Conservation (phyloP, 78 protist genomes). For the Acrasis kona region DNA sequence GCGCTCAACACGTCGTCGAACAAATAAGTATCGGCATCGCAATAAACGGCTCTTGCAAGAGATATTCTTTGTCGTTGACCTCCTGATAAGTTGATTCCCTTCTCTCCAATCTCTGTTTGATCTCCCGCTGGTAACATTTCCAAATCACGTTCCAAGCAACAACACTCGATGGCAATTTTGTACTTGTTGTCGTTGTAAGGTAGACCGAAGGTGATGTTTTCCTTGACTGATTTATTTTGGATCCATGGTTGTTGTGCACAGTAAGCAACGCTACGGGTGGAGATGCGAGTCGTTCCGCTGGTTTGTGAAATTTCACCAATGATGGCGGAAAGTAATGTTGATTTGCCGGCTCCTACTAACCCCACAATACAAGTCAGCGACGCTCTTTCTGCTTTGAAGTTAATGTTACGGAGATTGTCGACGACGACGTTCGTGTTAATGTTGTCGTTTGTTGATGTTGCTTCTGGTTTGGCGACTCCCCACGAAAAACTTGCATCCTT, state of each 20-base stretch:
- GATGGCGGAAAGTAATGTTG: neutral
- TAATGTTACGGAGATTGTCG: neutral
- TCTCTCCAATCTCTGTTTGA: slow-evolving; percentile 64
- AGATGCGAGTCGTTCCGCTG: neutral
- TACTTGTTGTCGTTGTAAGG: slow-evolving; percentile 25
- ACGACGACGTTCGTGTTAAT: too few relatives aligned
- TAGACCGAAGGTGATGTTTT: slow-evolving; percentile 37
- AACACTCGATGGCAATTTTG: neutral
- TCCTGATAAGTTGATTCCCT: slow-evolving; percentile 68
- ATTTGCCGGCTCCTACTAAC: slow-evolving; percentile 19
- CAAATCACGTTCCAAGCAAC: slow-evolving; percentile 42
- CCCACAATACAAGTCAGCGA: slow-evolving; percentile 1
- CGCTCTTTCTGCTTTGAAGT: neutral
- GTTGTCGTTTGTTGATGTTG: too few relatives aligned
- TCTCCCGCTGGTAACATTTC: slow-evolving; percentile 29
- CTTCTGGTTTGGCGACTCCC: too few relatives aligned
- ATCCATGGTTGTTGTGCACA: slow-evolving; percentile 42
- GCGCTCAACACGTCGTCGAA: slow-evolving; percentile 77
- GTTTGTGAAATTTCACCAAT: neutral
- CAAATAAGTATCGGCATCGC: slow-evolving; percentile 24
- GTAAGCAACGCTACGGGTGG: slow-evolving; percentile 21
- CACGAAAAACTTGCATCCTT: slow-evolving; percentile 11
- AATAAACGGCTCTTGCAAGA: slow-evolving; percentile 92
- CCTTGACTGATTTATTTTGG: slow-evolving; percentile 34
- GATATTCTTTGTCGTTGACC: slow-evolving; percentile 45